Evolutionary conservation across 2,329 filamentous ascomycete genomes (phyloP), one percentile per base, ranked within the genome.

Genomic region (Penicillium sp.): DNA sequence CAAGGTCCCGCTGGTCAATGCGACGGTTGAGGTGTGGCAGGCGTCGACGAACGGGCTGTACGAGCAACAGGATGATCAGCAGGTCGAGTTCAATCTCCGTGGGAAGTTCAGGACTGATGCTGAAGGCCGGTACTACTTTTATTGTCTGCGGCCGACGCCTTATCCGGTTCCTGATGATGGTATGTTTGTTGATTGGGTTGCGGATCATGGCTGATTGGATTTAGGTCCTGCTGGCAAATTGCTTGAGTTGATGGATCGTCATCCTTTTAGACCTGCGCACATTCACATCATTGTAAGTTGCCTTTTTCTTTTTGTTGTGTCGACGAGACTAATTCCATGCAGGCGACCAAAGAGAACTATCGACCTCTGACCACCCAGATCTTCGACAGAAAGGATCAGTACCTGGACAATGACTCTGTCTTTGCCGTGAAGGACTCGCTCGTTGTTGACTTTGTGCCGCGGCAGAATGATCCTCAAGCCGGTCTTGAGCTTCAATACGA

Each of bases 1-100:
- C 0, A 78, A 79, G 36, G 67, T 77, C 61, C 81, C 82, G 0
- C 69, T 90, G 30, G 70, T 74, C 12, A 72, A 72, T 42, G 83
- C 83, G 1, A 71, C 77, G 14, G 72, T 92, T 23, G 85, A 90
- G 55, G 74, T 89, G 35, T 92, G 85, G 85, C 80, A 89, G 56
- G 83, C 84, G 0, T 83, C 78, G 0, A 83, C 85, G 20, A 89
- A 90, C 54, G 75, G 75, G 70, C 40, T 73, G 33, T 82, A 82
- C 48, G 83, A 87, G 66, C 82, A 87, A 63, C 84, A 88, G 62
- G 84, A 88, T 48, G 67, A 74, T 0, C 65, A 75, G 1, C 83
- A 88, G 65, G 70, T 74, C 5, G 83, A 88, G 39, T 79, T 79
- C 64, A 89, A 89, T 59, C 71, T 89, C 14, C 75, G 84, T 3